Evolutionary conservation across 2,329 filamentous ascomycete genomes (phyloP).

Genomic region (Xylariaceae sp.): DNA sequence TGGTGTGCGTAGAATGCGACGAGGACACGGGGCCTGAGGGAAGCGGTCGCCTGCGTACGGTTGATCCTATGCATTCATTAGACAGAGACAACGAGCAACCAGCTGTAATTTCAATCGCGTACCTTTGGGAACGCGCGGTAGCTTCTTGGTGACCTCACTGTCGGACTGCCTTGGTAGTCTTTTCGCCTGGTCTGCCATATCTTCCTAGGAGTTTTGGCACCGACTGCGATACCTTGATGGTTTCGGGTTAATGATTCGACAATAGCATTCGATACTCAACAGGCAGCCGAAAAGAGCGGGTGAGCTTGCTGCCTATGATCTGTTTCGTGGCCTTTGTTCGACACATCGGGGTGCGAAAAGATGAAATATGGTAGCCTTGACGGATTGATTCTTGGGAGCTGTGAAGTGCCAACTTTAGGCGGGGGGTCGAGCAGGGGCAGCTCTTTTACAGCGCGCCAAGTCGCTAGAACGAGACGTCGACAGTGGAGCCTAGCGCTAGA

Average conservation of each 20-base stretch:
- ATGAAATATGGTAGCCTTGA: neutral
- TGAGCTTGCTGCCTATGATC: too few species aligned
- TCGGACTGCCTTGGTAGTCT: conserved; percentile 17
- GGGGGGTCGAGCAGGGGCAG: too few species aligned
- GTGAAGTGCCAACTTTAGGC: too few species aligned
- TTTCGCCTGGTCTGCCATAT: conserved; percentile 5
- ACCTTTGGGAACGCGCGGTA: conserved; percentile 31
- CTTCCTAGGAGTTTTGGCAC: neutral
- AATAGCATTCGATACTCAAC: neutral
- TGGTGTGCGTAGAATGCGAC: conserved; percentile 33
- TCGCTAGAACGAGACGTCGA: too few species aligned
- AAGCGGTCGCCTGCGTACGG: conserved; percentile 47
- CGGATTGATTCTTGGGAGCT: too few species aligned
- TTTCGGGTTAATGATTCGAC: neutral
- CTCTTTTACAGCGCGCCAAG: too few species aligned
- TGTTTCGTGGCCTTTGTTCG: neutral
- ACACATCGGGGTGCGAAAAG: neutral
- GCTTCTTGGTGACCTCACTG: conserved; percentile 17
- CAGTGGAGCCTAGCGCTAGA: neutral
- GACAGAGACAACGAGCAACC: conserved; percentile 5
- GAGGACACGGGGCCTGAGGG: conserved; percentile 38
- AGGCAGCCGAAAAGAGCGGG: neutral
- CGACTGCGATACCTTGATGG: neutral
- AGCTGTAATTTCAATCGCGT: neutral
- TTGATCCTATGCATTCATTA: conserved; percentile 37